Percentiles rank a stretch among this genome's conserved stretches.
Evolutionary conservation across 2,329 filamentous ascomycete species (phyloP).

Genomic region (Rhinocladiella mackenziei): DNA sequence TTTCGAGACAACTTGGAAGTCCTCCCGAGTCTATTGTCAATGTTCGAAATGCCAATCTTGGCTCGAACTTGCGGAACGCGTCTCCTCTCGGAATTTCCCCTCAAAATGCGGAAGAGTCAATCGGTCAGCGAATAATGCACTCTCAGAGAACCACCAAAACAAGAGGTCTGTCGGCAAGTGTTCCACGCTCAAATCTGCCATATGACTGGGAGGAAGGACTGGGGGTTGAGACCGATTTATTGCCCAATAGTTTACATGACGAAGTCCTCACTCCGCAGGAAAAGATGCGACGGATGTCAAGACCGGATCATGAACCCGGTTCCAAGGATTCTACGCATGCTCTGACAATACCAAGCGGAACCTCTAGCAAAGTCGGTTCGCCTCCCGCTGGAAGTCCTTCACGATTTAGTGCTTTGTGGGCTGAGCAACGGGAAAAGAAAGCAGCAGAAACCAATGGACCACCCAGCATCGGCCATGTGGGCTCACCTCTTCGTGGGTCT

Average conservation of each 20-base stretch:
- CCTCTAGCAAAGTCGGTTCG: conserved; percentile 51
- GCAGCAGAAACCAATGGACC: conserved; percentile 46
- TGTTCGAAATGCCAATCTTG: conserved; percentile 65
- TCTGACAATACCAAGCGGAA: conserved; percentile 48
- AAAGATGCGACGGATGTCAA: conserved; percentile 56
- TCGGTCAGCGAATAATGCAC: conserved; percentile 60
- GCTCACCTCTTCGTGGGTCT: conserved; percentile 63
- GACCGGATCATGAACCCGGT: conserved; percentile 52
- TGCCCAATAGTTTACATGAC: conserved; percentile 67
- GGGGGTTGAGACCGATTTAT: conserved; percentile 81
- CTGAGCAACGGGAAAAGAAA: conserved; percentile 49
- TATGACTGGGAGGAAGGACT: conserved; percentile 64
- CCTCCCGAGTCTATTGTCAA: conserved; percentile 61
- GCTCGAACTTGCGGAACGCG: conserved; percentile 63
- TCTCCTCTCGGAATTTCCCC: conserved; percentile 54
- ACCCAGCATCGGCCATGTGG: conserved; percentile 57
- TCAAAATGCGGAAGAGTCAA: conserved; percentile 60
- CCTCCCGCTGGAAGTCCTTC: conserved; percentile 56
- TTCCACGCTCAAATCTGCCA: conserved; percentile 47
- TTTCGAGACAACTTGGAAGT: conserved; percentile 54
- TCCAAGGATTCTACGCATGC: conserved; percentile 47
- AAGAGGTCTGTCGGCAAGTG: conserved; percentile 55
- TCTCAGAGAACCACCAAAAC: conserved; percentile 57
- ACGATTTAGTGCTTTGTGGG: conserved; percentile 58
- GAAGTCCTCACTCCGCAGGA: conserved; percentile 61